A percentile compares a stretch with the other conserved stretches of the same genome.
phyloP scores from a whole-genome alignment of 2,329 filamentous ascomycete species.

The Alternaria panax region DNA sequence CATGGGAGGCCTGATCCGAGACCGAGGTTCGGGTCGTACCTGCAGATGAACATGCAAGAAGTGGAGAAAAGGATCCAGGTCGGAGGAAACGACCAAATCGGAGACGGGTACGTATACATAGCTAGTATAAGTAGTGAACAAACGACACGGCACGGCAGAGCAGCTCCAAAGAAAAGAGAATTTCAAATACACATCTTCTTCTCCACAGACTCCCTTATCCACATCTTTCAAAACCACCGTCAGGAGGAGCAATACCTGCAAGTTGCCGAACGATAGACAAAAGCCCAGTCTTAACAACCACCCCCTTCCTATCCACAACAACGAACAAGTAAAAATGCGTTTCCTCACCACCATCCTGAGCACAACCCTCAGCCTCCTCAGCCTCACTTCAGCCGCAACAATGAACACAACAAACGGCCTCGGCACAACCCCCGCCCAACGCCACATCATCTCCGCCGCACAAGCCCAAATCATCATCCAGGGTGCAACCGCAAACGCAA shows the following conservation, averaged over 20 bases:
- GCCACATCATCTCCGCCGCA: constrained; percentile 27
- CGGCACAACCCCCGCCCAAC: constrained; percentile 28
- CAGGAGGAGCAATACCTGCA: neutral
- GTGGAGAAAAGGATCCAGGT: neutral
- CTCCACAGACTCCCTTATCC: neutral
- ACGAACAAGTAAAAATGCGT: constrained; percentile 8
- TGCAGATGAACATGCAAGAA: neutral
- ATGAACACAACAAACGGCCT: constrained; percentile 34
- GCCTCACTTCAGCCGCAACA: constrained; percentile 21
- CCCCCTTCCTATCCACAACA: no score
- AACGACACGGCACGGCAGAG: neutral
- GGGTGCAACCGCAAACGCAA: constrained; percentile 33
- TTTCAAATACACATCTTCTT: neutral
- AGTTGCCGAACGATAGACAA: neutral
- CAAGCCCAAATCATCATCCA: constrained; percentile 36
- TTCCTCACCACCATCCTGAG: constrained; percentile 4
- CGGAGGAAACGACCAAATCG: neutral
- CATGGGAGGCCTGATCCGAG: neutral
- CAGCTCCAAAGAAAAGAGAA: neutral
- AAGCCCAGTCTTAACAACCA: neutral
- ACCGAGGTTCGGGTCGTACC: constrained; percentile 1
- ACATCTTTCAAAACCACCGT: neutral
- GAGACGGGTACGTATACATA: neutral
- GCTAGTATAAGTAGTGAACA: constrained; percentile 1
- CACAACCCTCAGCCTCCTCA: constrained; percentile 10